Conservation (phyloP, 2,329 filamentous ascomycete species). For the Fusarium heterosporum region DNA sequence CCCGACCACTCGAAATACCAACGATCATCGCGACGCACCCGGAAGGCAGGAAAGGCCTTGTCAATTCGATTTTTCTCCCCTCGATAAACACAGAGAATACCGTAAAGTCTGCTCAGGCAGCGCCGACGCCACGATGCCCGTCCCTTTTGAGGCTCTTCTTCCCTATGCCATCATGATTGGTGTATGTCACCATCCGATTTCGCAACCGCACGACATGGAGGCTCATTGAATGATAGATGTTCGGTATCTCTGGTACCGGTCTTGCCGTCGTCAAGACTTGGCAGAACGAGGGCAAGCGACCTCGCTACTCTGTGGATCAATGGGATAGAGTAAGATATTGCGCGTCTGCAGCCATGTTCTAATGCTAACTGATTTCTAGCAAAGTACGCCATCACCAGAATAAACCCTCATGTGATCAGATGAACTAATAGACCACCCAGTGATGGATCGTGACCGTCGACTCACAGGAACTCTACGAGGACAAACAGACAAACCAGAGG, state of each 20-base stretch:
- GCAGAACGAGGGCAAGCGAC: slow-evolving; percentile 71
- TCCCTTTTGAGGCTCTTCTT: slow-evolving; percentile 73
- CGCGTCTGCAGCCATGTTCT: background rate
- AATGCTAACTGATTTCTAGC: slow-evolving; percentile 57
- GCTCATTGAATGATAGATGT: slow-evolving; percentile 65
- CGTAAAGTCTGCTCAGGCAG: slow-evolving; percentile 50
- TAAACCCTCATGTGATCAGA: background rate
- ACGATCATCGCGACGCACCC: slow-evolving; percentile 33
- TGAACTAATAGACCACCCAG: slow-evolving; percentile 52
- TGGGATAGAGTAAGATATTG: slow-evolving; percentile 68
- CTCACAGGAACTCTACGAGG: slow-evolving; percentile 70
- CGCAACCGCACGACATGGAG: slow-evolving; percentile 7
- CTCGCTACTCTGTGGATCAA: slow-evolving; percentile 69
- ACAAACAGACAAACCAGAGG: slow-evolving; percentile 66
- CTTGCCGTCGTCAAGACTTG: slow-evolving; percentile 67
- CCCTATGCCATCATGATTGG: slow-evolving; percentile 73
- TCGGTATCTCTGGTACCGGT: slow-evolving; percentile 69
- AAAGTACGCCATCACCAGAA: slow-evolving; percentile 60
- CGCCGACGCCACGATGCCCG: slow-evolving; percentile 61
- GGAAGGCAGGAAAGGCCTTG: slow-evolving; percentile 35
- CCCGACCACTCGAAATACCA: slow-evolving; percentile 40
- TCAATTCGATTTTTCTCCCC: slow-evolving; percentile 41
- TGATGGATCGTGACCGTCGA: slow-evolving; percentile 74
- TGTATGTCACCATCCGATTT: slow-evolving; percentile 57
- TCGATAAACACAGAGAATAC: slow-evolving; percentile 20